These are phyloP conservation scores for Falciphora oryzae DNA, from an alignment of 2,329 filamentous ascomycete genomes.

Conservation along the genomic window DNA sequence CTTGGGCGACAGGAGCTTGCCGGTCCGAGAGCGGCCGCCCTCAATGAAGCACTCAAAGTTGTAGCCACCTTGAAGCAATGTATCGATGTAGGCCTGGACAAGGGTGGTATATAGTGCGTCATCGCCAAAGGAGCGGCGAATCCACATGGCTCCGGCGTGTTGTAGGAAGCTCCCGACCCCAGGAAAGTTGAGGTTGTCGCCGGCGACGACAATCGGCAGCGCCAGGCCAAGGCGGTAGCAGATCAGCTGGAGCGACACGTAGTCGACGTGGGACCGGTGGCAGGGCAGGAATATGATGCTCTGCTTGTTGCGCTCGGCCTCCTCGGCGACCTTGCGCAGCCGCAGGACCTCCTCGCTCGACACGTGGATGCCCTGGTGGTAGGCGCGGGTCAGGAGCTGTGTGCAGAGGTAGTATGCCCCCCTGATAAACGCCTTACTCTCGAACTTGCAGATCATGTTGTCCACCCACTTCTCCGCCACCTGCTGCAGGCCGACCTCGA, in stretches of 20 bases:
- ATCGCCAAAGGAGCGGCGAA: constrained; percentile 85
- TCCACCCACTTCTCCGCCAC: constrained; percentile 84
- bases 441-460: constrained; percentile 98
- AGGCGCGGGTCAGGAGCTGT: constrained; percentile 84
- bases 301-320: constrained; percentile 80
- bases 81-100: constrained; percentile 96
- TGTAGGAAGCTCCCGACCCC: constrained; percentile 85
- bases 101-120: constrained; percentile 85
- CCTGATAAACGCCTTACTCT: constrained; percentile 87
- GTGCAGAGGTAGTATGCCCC: constrained; percentile 86
- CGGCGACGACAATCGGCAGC: constrained; percentile 85
- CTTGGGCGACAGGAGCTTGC: constrained; percentile 88
- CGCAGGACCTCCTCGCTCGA: constrained; percentile 89
- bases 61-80: constrained; percentile 79
- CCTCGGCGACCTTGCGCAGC: constrained; percentile 72
- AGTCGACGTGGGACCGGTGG: constrained; percentile 93
- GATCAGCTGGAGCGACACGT: constrained; percentile 89
- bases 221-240: constrained; percentile 90
- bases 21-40: constrained; percentile 85
- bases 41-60: constrained; percentile 99
- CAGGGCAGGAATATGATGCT: constrained; percentile 95
- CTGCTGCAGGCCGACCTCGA: constrained; percentile 69
- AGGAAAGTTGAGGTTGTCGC: constrained; percentile 94
- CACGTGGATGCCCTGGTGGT: constrained; percentile 95
- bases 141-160: constrained; percentile 97